Evolutionary conservation across 805 yeast genomes (phyloP), one percentile per base, ranked within the genome.

Genomic region (Metschnikowia bowlesiae): DNA sequence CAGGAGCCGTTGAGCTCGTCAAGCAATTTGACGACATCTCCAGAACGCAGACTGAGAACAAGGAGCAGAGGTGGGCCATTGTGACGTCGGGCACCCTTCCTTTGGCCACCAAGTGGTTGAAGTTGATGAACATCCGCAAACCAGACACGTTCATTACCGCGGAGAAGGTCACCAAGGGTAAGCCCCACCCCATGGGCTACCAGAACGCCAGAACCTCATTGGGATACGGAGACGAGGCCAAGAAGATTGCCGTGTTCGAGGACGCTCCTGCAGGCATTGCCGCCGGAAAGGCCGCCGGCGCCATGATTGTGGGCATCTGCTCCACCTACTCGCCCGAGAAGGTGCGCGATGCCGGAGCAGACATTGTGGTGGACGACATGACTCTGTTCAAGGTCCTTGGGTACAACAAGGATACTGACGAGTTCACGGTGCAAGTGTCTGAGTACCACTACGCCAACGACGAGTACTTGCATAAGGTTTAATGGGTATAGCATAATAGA

Each of bases 131-230:
- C 39, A 77, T 79, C 45, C 75, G 76, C 49, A 74, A 76, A 66
- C 96, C 96, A 45, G 81, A 84, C 57, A 78, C 82, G 43, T 89
- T 89, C 73, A 84, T 89, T 63, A 85, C 94, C 43, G 94, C 95
- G 44, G 89, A 84, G 70, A 83, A 81, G 66, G 94, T 88, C 57
- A 71, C 77, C 53, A 75, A 78, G 62, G 96, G 96, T 63, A 88
- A 88, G 76, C 96, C 96, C 39, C 79, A 86, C 70, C 96, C 96
- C 39, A 85, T 84, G 73, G 94, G 95, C 48, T 88, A 88, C 74
- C 73, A 79, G 56, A 65, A 72, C 63, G 89, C 88, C 53, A 75
- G 80, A 66, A 61, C 70, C 51, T 58, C 74, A 39, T 68, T 77
- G 56, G 77, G 78, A 29, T 73, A 70, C 58, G 68, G 68, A 51